Conservation (phyloP, 345 rosid species). For the Brassica cretica region DNA sequence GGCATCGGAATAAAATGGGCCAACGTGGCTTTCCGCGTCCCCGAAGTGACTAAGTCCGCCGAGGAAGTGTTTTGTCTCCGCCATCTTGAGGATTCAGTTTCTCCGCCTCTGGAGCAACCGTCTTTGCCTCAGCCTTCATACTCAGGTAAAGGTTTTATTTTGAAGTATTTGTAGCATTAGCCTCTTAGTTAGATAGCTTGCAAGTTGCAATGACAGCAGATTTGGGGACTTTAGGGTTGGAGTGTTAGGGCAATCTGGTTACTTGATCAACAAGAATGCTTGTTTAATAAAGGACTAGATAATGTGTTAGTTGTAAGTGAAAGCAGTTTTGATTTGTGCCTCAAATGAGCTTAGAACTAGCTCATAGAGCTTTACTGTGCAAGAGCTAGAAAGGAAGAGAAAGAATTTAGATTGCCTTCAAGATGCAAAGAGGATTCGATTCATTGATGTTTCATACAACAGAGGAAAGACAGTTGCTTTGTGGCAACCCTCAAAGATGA, state of each 20-base stretch:
- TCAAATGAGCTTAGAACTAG: background rate
- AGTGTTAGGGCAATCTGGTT: background rate
- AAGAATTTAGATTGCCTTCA: background rate
- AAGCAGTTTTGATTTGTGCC: background rate
- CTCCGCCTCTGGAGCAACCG: slow-evolving; percentile 42
- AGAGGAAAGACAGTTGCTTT: background rate
- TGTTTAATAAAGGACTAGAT: background rate
- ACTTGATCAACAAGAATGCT: slow-evolving; percentile 8
- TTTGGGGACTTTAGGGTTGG: slow-evolving; percentile 9
- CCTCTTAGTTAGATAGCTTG: background rate
- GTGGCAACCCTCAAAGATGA: background rate
- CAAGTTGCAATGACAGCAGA: background rate
- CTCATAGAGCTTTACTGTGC: background rate
- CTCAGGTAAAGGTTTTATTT: slow-evolving; percentile 52
- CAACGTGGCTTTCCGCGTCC: slow-evolving; percentile 57
- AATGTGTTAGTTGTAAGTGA: background rate
- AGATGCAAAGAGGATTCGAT: background rate
- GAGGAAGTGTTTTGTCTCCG: slow-evolving; percentile 80
- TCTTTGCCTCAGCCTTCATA: slow-evolving; percentile 76
- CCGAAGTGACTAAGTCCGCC: slow-evolving; percentile 55
- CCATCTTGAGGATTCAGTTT: slow-evolving; percentile 61
- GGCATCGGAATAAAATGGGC: slow-evolving; percentile 75
- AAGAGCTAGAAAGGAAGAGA: background rate
- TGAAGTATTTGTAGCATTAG: background rate
- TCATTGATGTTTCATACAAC: background rate